These are phyloP conservation scores for Aethionema arabicum DNA, from an alignment of 345 rosid genomes.

Conservation along the genomic window DNA sequence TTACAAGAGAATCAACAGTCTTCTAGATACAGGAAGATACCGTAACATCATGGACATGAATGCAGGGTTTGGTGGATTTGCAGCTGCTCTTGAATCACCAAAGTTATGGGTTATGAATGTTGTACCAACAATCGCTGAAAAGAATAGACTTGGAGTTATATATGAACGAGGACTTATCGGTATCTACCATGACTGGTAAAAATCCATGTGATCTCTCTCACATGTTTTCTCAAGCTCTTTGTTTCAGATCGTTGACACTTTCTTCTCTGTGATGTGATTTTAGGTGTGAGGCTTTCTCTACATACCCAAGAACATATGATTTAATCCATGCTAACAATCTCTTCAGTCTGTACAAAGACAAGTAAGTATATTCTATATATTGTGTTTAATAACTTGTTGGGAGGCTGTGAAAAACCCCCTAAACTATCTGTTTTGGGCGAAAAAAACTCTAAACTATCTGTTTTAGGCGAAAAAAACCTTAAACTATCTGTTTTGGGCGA, in stretches of 20 bases:
- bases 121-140: constrained; percentile 84
- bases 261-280: constrained; percentile 20
- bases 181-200: constrained; percentile 96
- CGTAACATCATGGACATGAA: constrained; percentile 99
- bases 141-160: constrained; percentile 72
- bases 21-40: constrained; percentile 79
- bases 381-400: not conserved
- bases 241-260: not conserved
- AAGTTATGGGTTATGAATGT: constrained; percentile 99
- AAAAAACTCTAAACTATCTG: no score
- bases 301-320: constrained; percentile 99
- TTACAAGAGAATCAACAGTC: constrained; percentile 74
- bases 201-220: not conserved
- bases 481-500: no score
- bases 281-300: constrained; percentile 99
- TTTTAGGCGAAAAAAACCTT: no score
- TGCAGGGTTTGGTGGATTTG: constrained; percentile 95
- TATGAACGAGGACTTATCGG: constrained; percentile 92
- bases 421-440: no score
- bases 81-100: constrained; percentile 72
- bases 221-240: not conserved
- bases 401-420: no score
- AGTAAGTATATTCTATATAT: constrained; percentile 52
- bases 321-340: constrained; percentile 82
- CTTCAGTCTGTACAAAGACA: constrained; percentile 84